Evolutionary conservation across 805 yeast genomes (phyloP).

Genomic region (Wickerhamiella spandovensis): DNA sequence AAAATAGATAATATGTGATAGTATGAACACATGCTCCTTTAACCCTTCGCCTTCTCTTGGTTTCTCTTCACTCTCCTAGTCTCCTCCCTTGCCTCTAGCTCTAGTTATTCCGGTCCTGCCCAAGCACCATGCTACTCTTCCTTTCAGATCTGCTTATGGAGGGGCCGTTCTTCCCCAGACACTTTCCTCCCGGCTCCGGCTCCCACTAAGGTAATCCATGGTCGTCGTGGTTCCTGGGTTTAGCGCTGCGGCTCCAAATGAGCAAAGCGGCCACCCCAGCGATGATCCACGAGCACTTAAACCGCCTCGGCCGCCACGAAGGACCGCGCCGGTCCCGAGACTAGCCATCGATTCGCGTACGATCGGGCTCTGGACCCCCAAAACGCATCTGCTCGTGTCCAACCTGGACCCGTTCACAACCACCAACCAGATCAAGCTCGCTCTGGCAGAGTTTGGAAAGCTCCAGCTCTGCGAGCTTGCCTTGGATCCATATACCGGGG

Average conservation of each 20-base stretch:
- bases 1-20: slow-evolving; percentile 40
- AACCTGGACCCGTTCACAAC: slow-evolving; percentile 4
- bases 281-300: neutral
- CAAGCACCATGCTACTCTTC: no score
- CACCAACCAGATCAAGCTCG: neutral
- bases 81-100: no score
- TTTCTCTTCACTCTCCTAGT: no score
- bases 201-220: neutral
- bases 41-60: no score
- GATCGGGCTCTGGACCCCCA: slow-evolving; percentile 3
- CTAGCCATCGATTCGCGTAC: slow-evolving; percentile 2
- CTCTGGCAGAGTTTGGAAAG: slow-evolving; percentile 1
- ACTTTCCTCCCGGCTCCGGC: neutral
- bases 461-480: slow-evolving; percentile 4
- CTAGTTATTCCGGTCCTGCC: no score
- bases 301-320: neutral
- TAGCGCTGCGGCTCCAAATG: neutral
- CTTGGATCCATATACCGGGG: slow-evolving; percentile 1
- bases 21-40: neutral
- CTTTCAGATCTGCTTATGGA: no score
- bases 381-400: neutral
- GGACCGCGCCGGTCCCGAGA: slow-evolving; percentile 3
- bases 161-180: no score
- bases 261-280: neutral
- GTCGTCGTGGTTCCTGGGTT: neutral